Percentiles rank a stretch among this genome's conserved stretches.
Conservation (phyloP, 352 stramenopile genomes). For the Globisporangium emineosum region DNA sequence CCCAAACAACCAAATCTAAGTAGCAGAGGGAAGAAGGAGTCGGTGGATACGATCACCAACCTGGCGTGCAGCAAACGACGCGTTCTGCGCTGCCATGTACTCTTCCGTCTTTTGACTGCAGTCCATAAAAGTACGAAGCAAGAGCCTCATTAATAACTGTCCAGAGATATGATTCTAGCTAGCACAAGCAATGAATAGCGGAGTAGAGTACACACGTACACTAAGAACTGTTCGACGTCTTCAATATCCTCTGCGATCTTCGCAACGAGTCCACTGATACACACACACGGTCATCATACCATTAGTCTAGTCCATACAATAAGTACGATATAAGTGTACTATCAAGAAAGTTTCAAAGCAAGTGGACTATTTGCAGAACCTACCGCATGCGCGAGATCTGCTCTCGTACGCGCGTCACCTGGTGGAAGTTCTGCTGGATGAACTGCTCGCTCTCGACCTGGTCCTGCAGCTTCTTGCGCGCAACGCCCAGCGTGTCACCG, state of each 20-base stretch:
- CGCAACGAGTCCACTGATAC: slow-evolving; percentile 36
- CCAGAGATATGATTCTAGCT: not conserved
- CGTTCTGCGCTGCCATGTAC: slow-evolving; percentile 69
- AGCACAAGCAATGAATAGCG: not conserved
- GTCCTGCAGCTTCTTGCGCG: slow-evolving; percentile 48
- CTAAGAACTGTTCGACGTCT: slow-evolving; percentile 67
- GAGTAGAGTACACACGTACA: slow-evolving; percentile 22
- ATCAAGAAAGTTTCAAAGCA: too few relatives aligned
- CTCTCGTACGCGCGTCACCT: slow-evolving; percentile 50
- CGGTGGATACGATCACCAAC: slow-evolving; percentile 21
- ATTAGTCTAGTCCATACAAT: not conserved
- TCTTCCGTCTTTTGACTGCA: slow-evolving; percentile 61
- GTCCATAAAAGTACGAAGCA: not conserved
- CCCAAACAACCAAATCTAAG: not conserved
- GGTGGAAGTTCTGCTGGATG: slow-evolving; percentile 58
- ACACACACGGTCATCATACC: not conserved
- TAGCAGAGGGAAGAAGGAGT: not conserved
- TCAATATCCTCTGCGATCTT: slow-evolving; percentile 59
- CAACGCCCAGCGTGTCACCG: slow-evolving; percentile 28
- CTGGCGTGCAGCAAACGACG: slow-evolving; percentile 55
- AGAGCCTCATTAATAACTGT: not conserved
- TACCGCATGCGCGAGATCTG: slow-evolving; percentile 50
- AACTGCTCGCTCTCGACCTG: slow-evolving; percentile 72
- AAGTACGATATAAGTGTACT: too few relatives aligned
- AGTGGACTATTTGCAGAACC: not conserved